These are phyloP conservation scores for Penium margaritaceum DNA, from an alignment of 139 green algal species.

Conservation along the genomic window DNA sequence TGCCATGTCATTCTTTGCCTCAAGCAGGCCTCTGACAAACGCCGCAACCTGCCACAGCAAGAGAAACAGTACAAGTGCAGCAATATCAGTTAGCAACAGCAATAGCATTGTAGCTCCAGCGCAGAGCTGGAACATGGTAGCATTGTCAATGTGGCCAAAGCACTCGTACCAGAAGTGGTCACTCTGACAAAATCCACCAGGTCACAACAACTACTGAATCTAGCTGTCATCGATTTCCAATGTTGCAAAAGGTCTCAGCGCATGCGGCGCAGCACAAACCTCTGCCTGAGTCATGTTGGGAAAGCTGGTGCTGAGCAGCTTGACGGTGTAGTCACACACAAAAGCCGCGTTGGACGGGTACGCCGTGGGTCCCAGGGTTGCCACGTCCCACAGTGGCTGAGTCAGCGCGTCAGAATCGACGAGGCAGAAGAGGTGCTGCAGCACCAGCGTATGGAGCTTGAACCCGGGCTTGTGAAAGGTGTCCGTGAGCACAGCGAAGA, in stretches of 20 bases:
- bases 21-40: slow-evolving; percentile 83
- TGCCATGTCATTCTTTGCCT: slow-evolving; percentile 71
- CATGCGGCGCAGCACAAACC: too few relatives aligned
- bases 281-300: slow-evolving; percentile 81
- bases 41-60: slow-evolving; percentile 48
- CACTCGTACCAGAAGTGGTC: too few relatives aligned
- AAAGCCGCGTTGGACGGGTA: slow-evolving; percentile 80
- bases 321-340: slow-evolving; percentile 63
- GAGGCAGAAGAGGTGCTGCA: slow-evolving; percentile 89
- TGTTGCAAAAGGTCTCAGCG: too few relatives aligned
- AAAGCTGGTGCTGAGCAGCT: slow-evolving; percentile 79
- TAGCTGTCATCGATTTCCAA: too few relatives aligned
- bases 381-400: slow-evolving; percentile 79
- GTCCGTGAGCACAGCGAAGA: slow-evolving; percentile 97
- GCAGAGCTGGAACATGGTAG: too few relatives aligned
- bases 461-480: slow-evolving; percentile 99
- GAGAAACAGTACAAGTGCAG: too few relatives aligned
- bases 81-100: too few relatives aligned
- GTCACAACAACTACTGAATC: too few relatives aligned
- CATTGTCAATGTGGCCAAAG: too few relatives aligned
- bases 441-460: slow-evolving; percentile 87
- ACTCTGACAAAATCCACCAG: too few relatives aligned
- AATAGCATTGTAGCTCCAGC: too few relatives aligned
- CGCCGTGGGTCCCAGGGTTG: slow-evolving; percentile 48
- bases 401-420: slow-evolving; percentile 47